Base-by-base conservation (phyloP, 805 yeast species). In the Candida silvicultrix region DNA sequence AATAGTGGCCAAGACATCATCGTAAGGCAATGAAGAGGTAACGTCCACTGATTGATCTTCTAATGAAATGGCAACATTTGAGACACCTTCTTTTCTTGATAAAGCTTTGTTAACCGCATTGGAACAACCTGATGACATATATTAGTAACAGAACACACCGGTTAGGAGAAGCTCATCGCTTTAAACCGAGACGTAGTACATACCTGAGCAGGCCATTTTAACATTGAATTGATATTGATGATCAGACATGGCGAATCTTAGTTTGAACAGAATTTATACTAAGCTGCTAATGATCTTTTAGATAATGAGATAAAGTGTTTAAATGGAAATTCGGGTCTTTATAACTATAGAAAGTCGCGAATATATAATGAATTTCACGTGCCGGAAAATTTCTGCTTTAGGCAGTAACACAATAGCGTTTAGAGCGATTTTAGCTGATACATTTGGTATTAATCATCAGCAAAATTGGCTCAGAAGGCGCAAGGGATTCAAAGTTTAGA, bases 41-140 rank as follows among this genome's bases (percentile, higher is more conserved):
- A 92, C 96, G 58, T 81, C 83, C 10, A 92, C 99, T 2, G 83
- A 70, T 70, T 92, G 97, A 25, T 79, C 68, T 43, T 85, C 90
- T 41, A 94, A 73, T 2, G 95, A 83, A 47, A 90, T 81, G 47
- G 85, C 84, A 20, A 83, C 72, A 38, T 78, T 71, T 42, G 81
- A 74, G 41, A 92, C 94, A 3, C 96, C 97, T 40, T 80, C 81
- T 40, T 85, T 71, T 53, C 74, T 80, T 38, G 70, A 73, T 46
- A 89, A 74, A 1, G 81, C 97, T 57, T 86, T 79, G 65, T 81
- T 78, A 42, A 92, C 86, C 7, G 98, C 97, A 47, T 76, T 79
- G 20, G 95, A 85, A 67, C 99, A 92, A 16, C 96, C 85, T 60
- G 20, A 41, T 38, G 11, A 20, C 7, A 29, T 31, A 34, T 23